These are phyloP conservation scores for Taphrina communis DNA, from an alignment of 1,139 yeast genomes.

Conservation along the genomic window DNA sequence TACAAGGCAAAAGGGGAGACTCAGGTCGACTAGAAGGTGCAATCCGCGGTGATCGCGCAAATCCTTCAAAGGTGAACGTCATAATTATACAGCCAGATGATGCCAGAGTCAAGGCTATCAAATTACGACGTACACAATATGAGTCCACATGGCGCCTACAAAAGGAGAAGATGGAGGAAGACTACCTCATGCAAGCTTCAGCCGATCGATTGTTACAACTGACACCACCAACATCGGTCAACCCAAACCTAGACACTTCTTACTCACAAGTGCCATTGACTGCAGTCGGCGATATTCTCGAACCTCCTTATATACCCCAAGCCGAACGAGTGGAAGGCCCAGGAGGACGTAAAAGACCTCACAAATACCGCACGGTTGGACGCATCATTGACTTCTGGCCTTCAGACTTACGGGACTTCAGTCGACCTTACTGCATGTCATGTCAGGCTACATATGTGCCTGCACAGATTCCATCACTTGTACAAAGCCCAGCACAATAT, in stretches of 20 bases:
- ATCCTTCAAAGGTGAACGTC: conserved; percentile 37
- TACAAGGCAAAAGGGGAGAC: conserved; percentile 18
- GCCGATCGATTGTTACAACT: conserved; percentile 14
- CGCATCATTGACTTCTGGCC: conserved; percentile 41
- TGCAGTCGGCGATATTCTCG: conserved; percentile 40
- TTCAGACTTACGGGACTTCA: conserved; percentile 38
- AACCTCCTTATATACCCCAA: conserved; percentile 30
- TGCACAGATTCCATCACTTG: neutral
- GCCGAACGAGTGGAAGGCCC: conserved; percentile 20
- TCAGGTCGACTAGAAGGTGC: conserved; percentile 40
- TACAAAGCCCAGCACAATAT: conserved; percentile 16
- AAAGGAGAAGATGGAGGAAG: conserved; percentile 25
- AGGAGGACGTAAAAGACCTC: conserved; percentile 19
- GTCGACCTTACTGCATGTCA: conserved; percentile 39
- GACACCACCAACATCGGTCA: conserved; percentile 35
- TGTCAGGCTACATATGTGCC: conserved; percentile 39
- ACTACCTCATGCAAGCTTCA: conserved; percentile 3
- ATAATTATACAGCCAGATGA: conserved; percentile 20
- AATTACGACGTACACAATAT: conserved; percentile 30
- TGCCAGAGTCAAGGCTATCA: conserved; percentile 28
- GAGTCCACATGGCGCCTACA: conserved; percentile 16
- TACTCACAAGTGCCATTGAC: conserved; percentile 39
- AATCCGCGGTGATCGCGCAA: conserved; percentile 35
- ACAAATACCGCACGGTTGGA: conserved; percentile 40
- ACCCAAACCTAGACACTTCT: conserved; percentile 35